These are phyloP conservation scores for Barnettozyma siamensis DNA, from an alignment of 805 yeast genomes.

Conservation along the genomic window DNA sequence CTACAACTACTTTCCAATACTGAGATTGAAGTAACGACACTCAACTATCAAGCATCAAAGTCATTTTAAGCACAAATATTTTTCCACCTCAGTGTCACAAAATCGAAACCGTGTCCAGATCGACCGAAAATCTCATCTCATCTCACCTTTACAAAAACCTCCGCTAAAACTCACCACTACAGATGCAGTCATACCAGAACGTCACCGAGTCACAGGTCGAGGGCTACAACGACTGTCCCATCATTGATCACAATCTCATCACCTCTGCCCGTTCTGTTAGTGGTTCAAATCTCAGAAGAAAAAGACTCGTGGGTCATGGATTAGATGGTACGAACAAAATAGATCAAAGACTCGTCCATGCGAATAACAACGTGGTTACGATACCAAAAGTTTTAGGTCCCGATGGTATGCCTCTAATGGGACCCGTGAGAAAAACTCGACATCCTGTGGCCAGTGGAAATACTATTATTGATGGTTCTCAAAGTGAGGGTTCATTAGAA, in stretches of 20 bases:
- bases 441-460: no score
- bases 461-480: no score
- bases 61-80: no score
- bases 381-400: neutral
- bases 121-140: no score
- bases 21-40: no score
- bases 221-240: constrained; percentile 41
- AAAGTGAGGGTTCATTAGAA: no score
- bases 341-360: neutral
- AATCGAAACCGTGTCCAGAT: no score
- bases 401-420: neutral
- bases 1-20: no score
- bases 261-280: constrained; percentile 2
- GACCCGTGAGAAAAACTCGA: neutral
- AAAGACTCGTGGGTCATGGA: constrained; percentile 1
- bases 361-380: neutral
- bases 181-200: constrained; percentile 27
- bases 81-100: no score
- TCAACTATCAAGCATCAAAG: no score
- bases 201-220: constrained; percentile 35
- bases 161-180: no score
- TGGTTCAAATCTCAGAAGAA: constrained; percentile 1
- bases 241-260: constrained; percentile 16
- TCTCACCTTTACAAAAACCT: no score
- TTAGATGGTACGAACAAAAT: neutral